These are phyloP conservation scores for Aegilops tauschii DNA, from an alignment of 176 grass and related monocot genomes.

Conservation along the genomic window DNA sequence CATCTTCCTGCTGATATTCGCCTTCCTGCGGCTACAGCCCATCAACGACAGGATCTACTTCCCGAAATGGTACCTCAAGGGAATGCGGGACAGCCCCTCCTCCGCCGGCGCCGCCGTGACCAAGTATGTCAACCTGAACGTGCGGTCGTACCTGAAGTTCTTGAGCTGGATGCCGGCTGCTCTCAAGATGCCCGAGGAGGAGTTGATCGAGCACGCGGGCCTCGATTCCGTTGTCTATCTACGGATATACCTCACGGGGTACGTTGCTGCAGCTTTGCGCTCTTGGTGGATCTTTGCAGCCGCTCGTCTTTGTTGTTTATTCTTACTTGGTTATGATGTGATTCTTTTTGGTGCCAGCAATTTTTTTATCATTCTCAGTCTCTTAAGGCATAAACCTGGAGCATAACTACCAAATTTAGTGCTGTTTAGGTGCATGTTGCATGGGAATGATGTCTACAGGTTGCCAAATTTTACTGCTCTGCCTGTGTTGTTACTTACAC, in stretches of 20 bases:
- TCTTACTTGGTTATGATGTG: background rate
- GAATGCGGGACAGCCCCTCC: slow-evolving; percentile 68
- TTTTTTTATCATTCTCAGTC: background rate
- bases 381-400: background rate
- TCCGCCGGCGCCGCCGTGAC: slow-evolving; percentile 46
- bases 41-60: slow-evolving; percentile 96
- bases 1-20: slow-evolving; percentile 72
- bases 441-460: background rate
- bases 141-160: slow-evolving; percentile 72
- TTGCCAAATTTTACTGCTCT: background rate
- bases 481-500: background rate
- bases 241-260: slow-evolving; percentile 93
- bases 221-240: slow-evolving; percentile 93
- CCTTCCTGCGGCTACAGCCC: slow-evolving; percentile 85
- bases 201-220: slow-evolving; percentile 89
- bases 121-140: slow-evolving; percentile 80
- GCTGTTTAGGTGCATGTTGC: background rate
- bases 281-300: background rate
- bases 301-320: background rate
- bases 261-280: background rate
- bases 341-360: background rate
- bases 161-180: slow-evolving; percentile 84
- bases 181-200: slow-evolving; percentile 84
- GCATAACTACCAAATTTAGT: background rate
- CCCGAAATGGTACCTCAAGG: slow-evolving; percentile 95